A percentile compares a stretch with the other conserved stretches of the same genome.
Evolutionary conservation across 2,329 filamentous ascomycete genomes (phyloP).

Genomic region (Penicillium sp.): DNA sequence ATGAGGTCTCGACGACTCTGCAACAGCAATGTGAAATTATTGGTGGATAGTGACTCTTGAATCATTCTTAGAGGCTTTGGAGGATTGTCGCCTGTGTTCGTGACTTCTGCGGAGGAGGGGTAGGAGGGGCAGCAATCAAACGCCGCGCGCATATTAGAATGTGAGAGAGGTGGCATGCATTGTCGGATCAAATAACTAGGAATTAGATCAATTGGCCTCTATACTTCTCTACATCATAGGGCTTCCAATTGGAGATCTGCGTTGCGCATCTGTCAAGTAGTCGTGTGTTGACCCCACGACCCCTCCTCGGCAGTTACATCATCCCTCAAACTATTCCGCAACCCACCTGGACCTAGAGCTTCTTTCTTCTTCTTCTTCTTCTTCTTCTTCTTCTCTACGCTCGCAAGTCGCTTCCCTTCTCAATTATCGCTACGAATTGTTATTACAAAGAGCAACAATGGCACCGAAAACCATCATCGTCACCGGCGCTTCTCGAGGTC

Average conservation of each 20-base stretch:
- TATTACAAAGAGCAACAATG: conserved; percentile 38
- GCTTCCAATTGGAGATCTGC: neutral
- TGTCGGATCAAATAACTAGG: neutral
- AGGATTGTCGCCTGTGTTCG: neutral
- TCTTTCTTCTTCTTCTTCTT: neutral
- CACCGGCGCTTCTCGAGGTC: conserved; percentile 68
- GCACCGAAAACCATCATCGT: conserved; percentile 72
- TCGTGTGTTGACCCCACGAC: neutral
- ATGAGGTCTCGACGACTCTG: neutral
- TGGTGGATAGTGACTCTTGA: neutral
- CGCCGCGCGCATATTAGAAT: neutral
- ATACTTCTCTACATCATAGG: neutral
- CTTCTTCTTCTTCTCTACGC: neutral
- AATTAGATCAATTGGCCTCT: neutral
- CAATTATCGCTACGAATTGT: neutral
- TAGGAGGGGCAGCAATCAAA: neutral
- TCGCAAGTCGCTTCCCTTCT: neutral
- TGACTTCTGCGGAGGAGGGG: neutral
- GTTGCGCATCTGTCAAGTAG: neutral
- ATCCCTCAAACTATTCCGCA: neutral
- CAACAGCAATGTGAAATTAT: neutral
- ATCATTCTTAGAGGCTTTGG: neutral
- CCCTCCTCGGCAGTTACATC: conserved; percentile 3
- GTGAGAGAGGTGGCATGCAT: neutral
- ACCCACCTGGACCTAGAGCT: neutral